Evolutionary conservation across 345 rosid genomes (phyloP).

Genomic region (Syzygium aqueum): DNA sequence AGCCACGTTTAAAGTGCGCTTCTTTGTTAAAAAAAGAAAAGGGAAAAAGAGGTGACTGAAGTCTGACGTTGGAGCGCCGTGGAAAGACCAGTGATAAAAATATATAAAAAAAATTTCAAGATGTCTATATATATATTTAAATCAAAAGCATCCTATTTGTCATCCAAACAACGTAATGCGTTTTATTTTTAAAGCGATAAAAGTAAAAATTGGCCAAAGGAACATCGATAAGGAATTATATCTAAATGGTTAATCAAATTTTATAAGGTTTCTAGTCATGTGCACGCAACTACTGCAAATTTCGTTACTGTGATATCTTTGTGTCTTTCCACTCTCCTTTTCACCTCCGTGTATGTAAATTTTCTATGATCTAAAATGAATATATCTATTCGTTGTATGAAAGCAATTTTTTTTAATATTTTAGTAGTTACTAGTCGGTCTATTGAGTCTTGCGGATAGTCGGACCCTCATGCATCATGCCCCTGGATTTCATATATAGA

Average conservation of each 20-base stretch:
- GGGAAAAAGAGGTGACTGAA: not conserved
- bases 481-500: not conserved
- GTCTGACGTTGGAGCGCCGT: not conserved
- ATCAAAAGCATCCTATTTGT: not conserved
- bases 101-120: not conserved
- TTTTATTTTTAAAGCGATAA: not conserved
- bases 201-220: not conserved
- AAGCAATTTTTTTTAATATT: not conserved
- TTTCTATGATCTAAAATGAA: no score
- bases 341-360: no score
- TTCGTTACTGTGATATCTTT: no score
- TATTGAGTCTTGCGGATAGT: not conserved
- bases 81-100: not conserved
- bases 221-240: not conserved
- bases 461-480: not conserved
- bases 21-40: not conserved
- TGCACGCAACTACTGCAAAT: no score
- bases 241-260: no score
- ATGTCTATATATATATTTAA: not conserved
- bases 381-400: not conserved
- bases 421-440: not conserved
- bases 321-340: no score
- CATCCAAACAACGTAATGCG: not conserved
- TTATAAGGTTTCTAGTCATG: no score
- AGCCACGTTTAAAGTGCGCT: not conserved